Conservation (phyloP, 345 rosid genomes). For the Heritiera fomes region DNA sequence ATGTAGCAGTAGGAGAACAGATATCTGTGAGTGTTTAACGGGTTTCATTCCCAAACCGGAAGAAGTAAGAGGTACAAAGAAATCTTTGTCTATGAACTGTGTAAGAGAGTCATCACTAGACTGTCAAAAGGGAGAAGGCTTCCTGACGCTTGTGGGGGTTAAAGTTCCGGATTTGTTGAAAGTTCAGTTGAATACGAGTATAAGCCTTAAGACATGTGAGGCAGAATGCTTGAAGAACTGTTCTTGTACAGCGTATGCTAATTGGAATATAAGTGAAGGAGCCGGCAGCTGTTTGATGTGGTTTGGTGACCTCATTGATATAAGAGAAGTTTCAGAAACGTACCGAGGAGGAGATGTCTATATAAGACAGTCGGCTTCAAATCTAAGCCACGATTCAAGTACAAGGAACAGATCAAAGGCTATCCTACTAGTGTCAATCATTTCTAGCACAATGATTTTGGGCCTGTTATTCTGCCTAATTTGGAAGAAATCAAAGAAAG, state of each 20-base stretch:
- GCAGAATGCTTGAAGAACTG: constrained; percentile 33
- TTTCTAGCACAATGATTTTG: background rate
- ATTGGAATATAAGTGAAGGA: constrained; percentile 20
- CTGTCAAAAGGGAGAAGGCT: background rate
- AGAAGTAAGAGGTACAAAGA: too few relatives aligned
- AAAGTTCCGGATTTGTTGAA: constrained; percentile 4
- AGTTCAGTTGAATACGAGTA: constrained; percentile 26
- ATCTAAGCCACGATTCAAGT: constrained; percentile 2
- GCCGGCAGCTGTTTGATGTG: constrained; percentile 41
- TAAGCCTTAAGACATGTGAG: constrained; percentile 31
- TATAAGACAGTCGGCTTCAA: constrained; percentile 35
- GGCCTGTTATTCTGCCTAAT: background rate
- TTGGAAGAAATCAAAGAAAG: constrained; percentile 6
- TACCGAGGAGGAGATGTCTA: constrained; percentile 28
- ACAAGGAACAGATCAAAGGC: background rate
- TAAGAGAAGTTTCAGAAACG: constrained; percentile 16
- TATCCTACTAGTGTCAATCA: background rate
- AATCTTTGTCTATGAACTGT: background rate
- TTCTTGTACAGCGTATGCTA: constrained; percentile 39
- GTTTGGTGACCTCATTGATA: constrained; percentile 43
- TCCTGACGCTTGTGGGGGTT: background rate
- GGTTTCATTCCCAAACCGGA: background rate
- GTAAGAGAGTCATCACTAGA: background rate
- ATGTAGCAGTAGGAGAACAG: background rate
- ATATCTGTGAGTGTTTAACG: background rate